phyloP scores from a whole-genome alignment of 75 land plant genomes.

The Selaginella tamariscina region DNA sequence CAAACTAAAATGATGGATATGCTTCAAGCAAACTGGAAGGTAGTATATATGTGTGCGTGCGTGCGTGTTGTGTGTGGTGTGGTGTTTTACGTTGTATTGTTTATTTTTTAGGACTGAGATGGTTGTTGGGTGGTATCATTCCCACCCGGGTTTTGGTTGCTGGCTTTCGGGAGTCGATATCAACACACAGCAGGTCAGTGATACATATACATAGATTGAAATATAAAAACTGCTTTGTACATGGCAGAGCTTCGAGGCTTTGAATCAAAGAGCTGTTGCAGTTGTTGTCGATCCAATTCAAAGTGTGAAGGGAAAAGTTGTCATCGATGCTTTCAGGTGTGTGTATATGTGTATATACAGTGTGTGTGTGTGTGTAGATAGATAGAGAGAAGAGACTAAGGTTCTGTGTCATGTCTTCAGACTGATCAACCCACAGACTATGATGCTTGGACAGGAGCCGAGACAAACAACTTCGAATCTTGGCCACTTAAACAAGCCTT shows the following conservation, averaged over 20 bases:
- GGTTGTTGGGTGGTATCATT: conserved; percentile 99
- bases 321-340: conserved; percentile 99
- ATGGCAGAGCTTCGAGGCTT: conserved; percentile 99
- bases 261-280: conserved; percentile 94
- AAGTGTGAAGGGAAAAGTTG: conserved; percentile 97
- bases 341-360: too few species aligned
- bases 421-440: conserved; percentile 90
- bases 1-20: conserved; percentile 98
- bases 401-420: too few species aligned
- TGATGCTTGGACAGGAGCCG: conserved; percentile 99
- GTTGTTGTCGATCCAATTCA: conserved; percentile 97
- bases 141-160: conserved; percentile 98
- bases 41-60: conserved; percentile 15
- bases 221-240: too few species aligned
- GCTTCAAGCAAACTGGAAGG: conserved; percentile 99
- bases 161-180: conserved; percentile 99
- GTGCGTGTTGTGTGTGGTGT: too few species aligned
- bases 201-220: too few species aligned
- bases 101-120: conserved; percentile 76
- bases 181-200: conserved; percentile 88
- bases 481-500: conserved; percentile 95
- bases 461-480: conserved; percentile 93
- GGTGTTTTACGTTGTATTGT: too few species aligned
- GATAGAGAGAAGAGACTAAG: too few species aligned
- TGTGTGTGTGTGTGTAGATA: too few species aligned